Base-by-base conservation (phyloP, 495 filamentous ascomycete genomes). In the Durotheca rogersii region DNA sequence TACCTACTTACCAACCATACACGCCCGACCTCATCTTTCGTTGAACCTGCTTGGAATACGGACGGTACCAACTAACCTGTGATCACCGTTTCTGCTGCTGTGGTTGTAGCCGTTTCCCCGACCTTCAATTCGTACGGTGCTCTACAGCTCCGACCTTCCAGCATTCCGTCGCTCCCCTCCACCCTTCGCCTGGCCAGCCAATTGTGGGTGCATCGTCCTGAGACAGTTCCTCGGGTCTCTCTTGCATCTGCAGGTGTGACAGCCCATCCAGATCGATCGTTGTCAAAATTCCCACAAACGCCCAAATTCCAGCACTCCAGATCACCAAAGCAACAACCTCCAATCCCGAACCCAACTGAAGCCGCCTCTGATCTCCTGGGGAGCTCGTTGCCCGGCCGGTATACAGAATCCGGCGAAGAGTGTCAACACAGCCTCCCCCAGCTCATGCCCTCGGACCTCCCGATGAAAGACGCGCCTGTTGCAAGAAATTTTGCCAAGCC, bases 151-250 rank as follows among this genome's bases (percentile, higher is more conserved):
- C 11, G 12, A 12, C 38, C 32, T 31, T 42, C 11, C 7, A n/a
- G n/a, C n/a, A n/a, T 15, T n/a, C 27, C 51, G 19, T 16, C 36
- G 16, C 18, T 30, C 14, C n/a, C 20, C 41, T 19, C 41, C 12
- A 17, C 18, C 16, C n/a, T 20, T 27, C 36, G 4, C 4, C 9
- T 27, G 23, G 23, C 23, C 4, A 47, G 14, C 38, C 44, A 50
- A 50, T 41, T 29, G 37, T 46, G 43, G 29, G 25, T 23, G 41
- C 20, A 27, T 23, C 23, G 27, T 18, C 23, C 41, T 51, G 32
- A 59, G 45, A 59, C 56, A 59, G 19, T 19, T 46, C 31, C 44
- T 48, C 39, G 30, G 19, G 44, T 47, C 25, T 42, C 25, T 46
- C 29, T 14, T 14, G 35, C 41, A 50, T 49, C 14, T 4, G 19